Conservation (phyloP, 148 eudicot species). For the Drosera capensis region DNA sequence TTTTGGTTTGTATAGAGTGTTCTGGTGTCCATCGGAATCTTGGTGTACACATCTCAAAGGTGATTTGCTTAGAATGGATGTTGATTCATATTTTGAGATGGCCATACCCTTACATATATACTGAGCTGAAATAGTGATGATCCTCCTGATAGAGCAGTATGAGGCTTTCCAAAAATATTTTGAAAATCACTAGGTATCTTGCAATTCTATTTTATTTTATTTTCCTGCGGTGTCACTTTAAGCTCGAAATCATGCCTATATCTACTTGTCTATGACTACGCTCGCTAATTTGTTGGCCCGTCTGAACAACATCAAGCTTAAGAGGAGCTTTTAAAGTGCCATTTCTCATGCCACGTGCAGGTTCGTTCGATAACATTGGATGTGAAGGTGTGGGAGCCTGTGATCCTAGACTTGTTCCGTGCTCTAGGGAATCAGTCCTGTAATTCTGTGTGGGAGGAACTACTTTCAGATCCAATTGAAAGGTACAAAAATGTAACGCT, state of each 20-base stretch:
- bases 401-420: constrained; percentile 53
- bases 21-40: constrained; percentile 93
- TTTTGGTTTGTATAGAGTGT: constrained; percentile 80
- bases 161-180: too few species aligned
- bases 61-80: constrained; percentile 8
- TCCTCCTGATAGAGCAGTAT: too few species aligned
- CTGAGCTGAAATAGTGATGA: too few species aligned
- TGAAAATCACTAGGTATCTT: too few species aligned
- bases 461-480: constrained; percentile 28
- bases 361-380: constrained; percentile 80
- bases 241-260: too few species aligned
- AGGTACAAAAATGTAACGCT: too few species aligned
- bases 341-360: constrained; percentile 20
- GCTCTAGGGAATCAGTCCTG: constrained; percentile 65
- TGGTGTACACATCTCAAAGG: constrained; percentile 97
- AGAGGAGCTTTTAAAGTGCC: neutral
- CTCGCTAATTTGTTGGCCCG: neutral
- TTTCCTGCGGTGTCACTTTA: too few species aligned
- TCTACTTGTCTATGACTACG: too few species aligned
- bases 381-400: constrained; percentile 89
- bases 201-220: too few species aligned
- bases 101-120: neutral
- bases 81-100: neutral
- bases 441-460: constrained; percentile 84
- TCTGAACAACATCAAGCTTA: neutral